Base-by-base conservation (phyloP, 768 basidiomycete genomes). In the Boletus sp. region DNA sequence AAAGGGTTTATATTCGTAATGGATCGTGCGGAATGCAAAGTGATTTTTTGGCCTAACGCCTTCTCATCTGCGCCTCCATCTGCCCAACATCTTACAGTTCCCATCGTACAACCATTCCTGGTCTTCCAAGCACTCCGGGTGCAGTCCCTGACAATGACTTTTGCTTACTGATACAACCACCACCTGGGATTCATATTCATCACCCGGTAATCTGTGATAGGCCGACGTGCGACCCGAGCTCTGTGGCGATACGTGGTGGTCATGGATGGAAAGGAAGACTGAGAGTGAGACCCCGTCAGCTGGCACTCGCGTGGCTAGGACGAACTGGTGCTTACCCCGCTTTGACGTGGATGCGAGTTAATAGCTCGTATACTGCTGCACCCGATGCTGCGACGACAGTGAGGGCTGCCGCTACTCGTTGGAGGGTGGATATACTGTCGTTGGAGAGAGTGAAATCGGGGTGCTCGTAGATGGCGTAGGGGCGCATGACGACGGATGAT, bases 391-490 rank as follows among this genome's bases (percentile, higher is more conserved):
- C 70, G 41, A 71, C 58, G 48, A 71, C 55, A 15, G 70, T 66
- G 35, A 71, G 21, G 2, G 68, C 50, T 1, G 69, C 54, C 30
- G 63, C 69, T 21, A 72, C 44, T 7, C 61, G 64, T 23, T 53
- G 69, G 1, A 71, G 52, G 1, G 62, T 63, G 30, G 55, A 43
- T 47, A 64, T 41, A 21, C 62, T 60, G 13, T 67, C 68, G 21
- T 51, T 17, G 9, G 68, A 70, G 23, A 72, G 47, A 0, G 70
- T 59, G 41, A 70, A 70, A 2, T 71, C 70, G 35, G 68, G 68
- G 56, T 72, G 70, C 35, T 70, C 68, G 46, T 70, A 70, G 55
- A 67, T 68, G 58, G 65, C 58, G 57, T 71, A 71, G 43, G 69
- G 62, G 19, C 70, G 70, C 70, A 71, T 71, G 59, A 30, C 34